Percentiles rank a stretch among this genome's conserved stretches.
Conservation (phyloP, 176 grass and related monocot species). For the Luzula sylvatica region DNA sequence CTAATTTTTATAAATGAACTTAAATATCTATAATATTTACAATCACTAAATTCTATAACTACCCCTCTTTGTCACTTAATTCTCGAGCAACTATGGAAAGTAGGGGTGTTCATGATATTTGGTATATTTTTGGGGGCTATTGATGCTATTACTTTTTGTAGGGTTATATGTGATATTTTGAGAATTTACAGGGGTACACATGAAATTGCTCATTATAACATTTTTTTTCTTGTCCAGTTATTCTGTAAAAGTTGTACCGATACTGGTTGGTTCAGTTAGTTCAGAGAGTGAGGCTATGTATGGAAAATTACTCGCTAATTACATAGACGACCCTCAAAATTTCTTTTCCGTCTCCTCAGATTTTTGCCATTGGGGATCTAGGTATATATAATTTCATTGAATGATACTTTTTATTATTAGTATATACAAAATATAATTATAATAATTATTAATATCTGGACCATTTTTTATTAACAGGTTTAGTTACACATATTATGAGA, state of each 20-base stretch:
- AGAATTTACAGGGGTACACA: too few species aligned
- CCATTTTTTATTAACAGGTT: constrained; percentile 39
- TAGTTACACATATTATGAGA: constrained; percentile 86
- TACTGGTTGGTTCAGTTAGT: constrained; percentile 79
- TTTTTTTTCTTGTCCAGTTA: constrained; percentile 46
- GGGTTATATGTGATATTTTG: constrained; percentile 9
- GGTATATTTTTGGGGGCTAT: background rate
- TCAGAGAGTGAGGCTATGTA: constrained; percentile 76
- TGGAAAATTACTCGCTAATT: constrained; percentile 68
- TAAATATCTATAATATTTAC: constrained; percentile 5
- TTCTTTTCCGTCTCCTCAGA: constrained; percentile 94
- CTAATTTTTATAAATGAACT: background rate
- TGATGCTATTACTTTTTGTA: constrained; percentile 7
- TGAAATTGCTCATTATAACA: too few species aligned
- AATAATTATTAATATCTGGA: background rate
- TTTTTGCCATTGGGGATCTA: constrained; percentile 95
- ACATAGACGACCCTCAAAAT: constrained; percentile 81
- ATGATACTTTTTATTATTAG: too few species aligned
- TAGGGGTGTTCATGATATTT: too few species aligned
- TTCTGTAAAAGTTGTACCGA: constrained; percentile 79
- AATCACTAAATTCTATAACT: background rate
- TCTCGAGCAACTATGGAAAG: too few species aligned
- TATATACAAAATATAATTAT: too few species aligned
- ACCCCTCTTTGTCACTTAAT: too few species aligned
- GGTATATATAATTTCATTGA: constrained; percentile 31